Base-by-base conservation (phyloP, 306 rosid species). In the Myrica gale region DNA sequence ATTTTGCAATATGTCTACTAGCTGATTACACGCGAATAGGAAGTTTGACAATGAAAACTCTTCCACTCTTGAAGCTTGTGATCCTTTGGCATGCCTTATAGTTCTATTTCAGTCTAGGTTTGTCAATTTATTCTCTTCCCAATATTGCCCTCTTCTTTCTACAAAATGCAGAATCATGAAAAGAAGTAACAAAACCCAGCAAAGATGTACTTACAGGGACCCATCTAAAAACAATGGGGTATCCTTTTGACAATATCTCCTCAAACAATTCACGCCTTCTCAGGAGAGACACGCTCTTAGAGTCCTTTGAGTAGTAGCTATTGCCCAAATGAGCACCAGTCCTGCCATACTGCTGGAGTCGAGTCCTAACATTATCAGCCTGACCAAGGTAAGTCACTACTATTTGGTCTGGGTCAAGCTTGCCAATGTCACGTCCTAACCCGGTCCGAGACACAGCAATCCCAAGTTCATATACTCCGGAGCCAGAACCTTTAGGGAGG, bases 381-480 rank as follows among this genome's bases (percentile, higher is more conserved):
- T 91, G 81, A 56, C 97, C 98, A 23, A 94, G 85, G 79, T 94
- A 91, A 50, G 79, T 89, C 19, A 85, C 95, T 26, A 87, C 85
- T n/a, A 91, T 58, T 6, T 50, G 42, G 16, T 79, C 80, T 32
- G 82, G 81, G 15, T 62, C 79, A 66, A 88, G 86, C 78, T 85
- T 89, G 77, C 77, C 74, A 72, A 85, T 77, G 47, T 79, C 57
- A 75, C 96, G 96, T 71, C 93, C 92, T 44, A 78, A 74, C 52
- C 79, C 77, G 3, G 76, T 43, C 3, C 26, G 81, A 46, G 75
- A 70, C 48, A 79, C 83, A 39, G 85, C 89, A 9, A 90, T 75
- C 58, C 90, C 98, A 19, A 94, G 96, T 55, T 94, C 98, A 75
- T 94, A 94, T 20, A 90, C 84, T 71, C 97, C 98, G 3, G 98